Evolutionary conservation across 2,329 filamentous ascomycete species (phyloP).

Genomic region (Phaeophleospora eucalypticola): DNA sequence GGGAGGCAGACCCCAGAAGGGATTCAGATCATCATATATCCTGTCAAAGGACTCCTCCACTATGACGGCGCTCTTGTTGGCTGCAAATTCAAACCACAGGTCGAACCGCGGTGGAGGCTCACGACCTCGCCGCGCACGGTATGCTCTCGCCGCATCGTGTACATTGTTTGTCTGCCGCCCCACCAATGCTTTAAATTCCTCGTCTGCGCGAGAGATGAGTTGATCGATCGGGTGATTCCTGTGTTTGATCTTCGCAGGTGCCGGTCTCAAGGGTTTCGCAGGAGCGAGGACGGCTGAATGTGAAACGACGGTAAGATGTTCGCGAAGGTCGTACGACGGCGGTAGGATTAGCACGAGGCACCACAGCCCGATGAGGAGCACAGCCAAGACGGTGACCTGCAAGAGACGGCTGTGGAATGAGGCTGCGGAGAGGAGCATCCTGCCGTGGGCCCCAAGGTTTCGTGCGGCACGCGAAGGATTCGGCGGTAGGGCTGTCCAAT

Average conservation of each 20-base stretch:
- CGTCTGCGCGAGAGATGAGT: constrained; percentile 35
- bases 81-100: constrained; percentile 45
- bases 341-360: constrained; percentile 23
- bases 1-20: constrained; percentile 47
- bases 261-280: constrained; percentile 1
- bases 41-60: constrained; percentile 51
- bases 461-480: not conserved
- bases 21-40: constrained; percentile 47
- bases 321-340: constrained; percentile 16
- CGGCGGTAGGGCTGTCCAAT: not conserved
- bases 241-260: constrained; percentile 11
- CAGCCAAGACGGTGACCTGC: constrained; percentile 26
- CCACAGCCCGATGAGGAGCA: constrained; percentile 19
- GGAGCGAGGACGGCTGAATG: not conserved
- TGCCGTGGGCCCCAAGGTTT: not conserved
- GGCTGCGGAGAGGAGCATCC: constrained; percentile 26
- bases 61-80: constrained; percentile 38
- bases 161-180: constrained; percentile 37
- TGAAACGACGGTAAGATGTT: constrained; percentile 18
- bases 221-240: constrained; percentile 38
- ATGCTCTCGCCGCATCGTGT: constrained; percentile 38
- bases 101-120: constrained; percentile 51
- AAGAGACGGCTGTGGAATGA: constrained; percentile 31
- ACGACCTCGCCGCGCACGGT: constrained; percentile 42
- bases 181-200: constrained; percentile 30